phyloP scores from a whole-genome alignment of 129 eudicot species.

The Cynara cardunculus region DNA sequence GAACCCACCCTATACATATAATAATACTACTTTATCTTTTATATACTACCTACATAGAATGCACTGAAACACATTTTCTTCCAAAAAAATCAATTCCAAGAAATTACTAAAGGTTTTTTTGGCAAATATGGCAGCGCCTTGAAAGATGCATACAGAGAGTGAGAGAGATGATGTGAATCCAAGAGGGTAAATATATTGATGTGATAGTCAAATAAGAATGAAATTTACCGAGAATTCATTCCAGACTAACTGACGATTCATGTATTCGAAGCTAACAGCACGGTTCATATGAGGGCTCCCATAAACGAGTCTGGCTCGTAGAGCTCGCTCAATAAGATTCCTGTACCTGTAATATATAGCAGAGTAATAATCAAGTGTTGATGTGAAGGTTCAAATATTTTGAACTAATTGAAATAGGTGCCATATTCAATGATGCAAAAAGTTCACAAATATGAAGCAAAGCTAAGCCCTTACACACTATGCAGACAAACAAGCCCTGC shows the following conservation, averaged over 20 bases:
- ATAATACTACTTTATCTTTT: neutral
- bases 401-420: neutral
- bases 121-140: neutral
- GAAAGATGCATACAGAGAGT: neutral
- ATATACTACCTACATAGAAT: neutral
- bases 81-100: neutral
- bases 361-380: neutral
- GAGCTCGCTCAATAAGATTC: slow-evolving; percentile 82
- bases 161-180: neutral
- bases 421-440: neutral
- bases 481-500: neutral
- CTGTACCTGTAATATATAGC: slow-evolving; percentile 63
- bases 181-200: neutral
- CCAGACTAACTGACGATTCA: slow-evolving; percentile 99
- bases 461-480: neutral
- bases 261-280: slow-evolving; percentile 97
- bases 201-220: neutral
- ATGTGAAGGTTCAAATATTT: neutral
- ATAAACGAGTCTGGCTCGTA: slow-evolving; percentile 90
- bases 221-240: slow-evolving; percentile 89
- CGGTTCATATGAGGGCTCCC: slow-evolving; percentile 98
- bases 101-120: neutral
- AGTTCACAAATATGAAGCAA: neutral
- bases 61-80: neutral
- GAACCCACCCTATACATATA: too few species aligned